Base-by-base conservation (phyloP, 371 early-diverging fungal species). In the Rhizopus arrhizus region DNA sequence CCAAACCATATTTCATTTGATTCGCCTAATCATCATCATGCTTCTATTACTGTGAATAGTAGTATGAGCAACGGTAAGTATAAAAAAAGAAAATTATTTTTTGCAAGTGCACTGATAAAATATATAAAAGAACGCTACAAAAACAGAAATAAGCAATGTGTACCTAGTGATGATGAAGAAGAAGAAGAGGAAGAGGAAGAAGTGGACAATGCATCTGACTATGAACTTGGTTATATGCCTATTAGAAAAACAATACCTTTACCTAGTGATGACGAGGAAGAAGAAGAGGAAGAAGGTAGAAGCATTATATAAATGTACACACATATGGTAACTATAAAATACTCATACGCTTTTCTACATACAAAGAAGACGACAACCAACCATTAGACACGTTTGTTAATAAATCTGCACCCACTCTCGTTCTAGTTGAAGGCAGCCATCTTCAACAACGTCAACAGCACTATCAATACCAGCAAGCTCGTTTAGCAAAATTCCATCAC, bases 81-180 rank as follows among this genome's bases (percentile, higher is more conserved):
- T 45, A 45, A 15, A 13, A 9, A 45, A 15, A 45, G 9, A 22
- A 15, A n/a, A 7, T 12, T 3, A 45, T 3, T 45, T 12, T 22
- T 7, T 45, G 46, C 11, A 12, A 45, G n/a, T 45, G 40, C 40
- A 10, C 12, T 40, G 8, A 10, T 12, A 10, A 40, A 1, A 40
- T 40, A 40, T 9, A n/a, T 22, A 15, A 7, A 11, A 15, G 9
- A 9, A 45, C 40, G 22, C n/a, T 60, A 49, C 55, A 60, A 61
- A 32, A 60, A 56, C 38, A 64, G 74, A 28, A 73, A 73, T 52
- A 58, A 64, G 15, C 67, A 66, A 51, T 69, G 65, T 50, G 61
- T 73, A 16, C 74, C 74, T 16, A 73, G 74, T 28, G 74, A 73
- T 51, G 74, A 73, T 53, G 74, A 73, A 62, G 68, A 68, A 7